Conservation (phyloP, 2,329 filamentous ascomycete species). For the Rutstroemia sp. region DNA sequence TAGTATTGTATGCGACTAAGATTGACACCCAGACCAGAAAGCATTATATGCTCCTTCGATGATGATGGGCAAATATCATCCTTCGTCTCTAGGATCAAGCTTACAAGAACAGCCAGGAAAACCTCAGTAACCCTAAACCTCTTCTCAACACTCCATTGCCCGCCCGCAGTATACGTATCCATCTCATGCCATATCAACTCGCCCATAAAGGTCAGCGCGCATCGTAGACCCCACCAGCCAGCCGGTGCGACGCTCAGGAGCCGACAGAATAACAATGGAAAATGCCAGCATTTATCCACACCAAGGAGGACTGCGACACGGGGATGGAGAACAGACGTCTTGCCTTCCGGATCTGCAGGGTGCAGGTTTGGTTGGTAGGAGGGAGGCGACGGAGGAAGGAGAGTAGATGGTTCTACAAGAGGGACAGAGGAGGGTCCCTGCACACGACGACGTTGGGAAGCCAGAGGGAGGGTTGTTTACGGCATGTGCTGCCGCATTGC, state of each 20-base stretch:
- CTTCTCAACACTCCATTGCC: conserved; percentile 38
- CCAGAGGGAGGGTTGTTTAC: conserved; percentile 26
- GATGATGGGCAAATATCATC: background rate
- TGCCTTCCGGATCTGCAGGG: conserved; percentile 21
- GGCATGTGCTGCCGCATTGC: conserved; percentile 32
- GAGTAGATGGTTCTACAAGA: conserved; percentile 4
- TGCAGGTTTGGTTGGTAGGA: conserved; percentile 20
- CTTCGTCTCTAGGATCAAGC: conserved; percentile 27
- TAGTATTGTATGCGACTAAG: background rate
- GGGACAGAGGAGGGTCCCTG: conserved; percentile 7
- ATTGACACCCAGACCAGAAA: background rate
- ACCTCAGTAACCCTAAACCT: conserved; percentile 59
- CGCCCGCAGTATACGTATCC: conserved; percentile 31
- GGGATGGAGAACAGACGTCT: conserved; percentile 54
- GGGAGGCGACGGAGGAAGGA: conserved; percentile 3
- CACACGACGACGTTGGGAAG: conserved; percentile 21
- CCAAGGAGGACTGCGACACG: conserved; percentile 73
- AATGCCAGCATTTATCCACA: conserved; percentile 64
- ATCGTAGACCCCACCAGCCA: conserved; percentile 64
- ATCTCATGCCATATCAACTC: conserved; percentile 47
- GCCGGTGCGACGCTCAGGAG: conserved; percentile 64
- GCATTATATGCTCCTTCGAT: too few species aligned
- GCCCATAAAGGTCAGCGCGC: conserved; percentile 59
- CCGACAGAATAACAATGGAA: conserved; percentile 66
- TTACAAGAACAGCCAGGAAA: conserved; percentile 55